Percentiles rank a stretch among this genome's conserved stretches.
Evolutionary conservation across 2,329 filamentous ascomycete species (phyloP).

Genomic region (Monosporascus sp.): DNA sequence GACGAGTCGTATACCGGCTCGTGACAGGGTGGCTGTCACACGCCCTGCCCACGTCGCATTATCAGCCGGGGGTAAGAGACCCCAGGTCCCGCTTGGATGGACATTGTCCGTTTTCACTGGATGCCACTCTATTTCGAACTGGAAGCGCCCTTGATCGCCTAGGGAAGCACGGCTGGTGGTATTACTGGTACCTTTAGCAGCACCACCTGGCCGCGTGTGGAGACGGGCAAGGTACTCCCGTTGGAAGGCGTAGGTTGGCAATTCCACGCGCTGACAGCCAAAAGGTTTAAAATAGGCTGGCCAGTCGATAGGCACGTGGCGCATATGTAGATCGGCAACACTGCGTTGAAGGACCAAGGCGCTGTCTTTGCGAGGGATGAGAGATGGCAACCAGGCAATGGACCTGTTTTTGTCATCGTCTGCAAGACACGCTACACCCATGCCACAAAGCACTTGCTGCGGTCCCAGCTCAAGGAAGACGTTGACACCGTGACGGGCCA

Average conservation of each 20-base stretch:
- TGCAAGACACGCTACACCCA: constrained; percentile 21
- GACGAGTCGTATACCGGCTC: constrained; percentile 7
- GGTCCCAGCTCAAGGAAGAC: constrained; percentile 27
- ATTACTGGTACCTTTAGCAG: too few species aligned
- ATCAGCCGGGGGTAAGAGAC: constrained; percentile 6
- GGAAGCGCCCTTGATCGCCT: constrained; percentile 2
- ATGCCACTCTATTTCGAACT: constrained; percentile 14
- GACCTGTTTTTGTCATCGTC: constrained; percentile 1
- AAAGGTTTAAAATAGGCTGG: constrained; percentile 22
- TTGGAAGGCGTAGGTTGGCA: constrained; percentile 28
- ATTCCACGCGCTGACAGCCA: constrained; percentile 17
- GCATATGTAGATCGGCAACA: constrained; percentile 19
- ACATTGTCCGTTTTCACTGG: constrained; percentile 1
- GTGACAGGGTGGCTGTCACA: constrained; percentile 4
- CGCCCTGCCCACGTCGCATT: constrained; percentile 2
- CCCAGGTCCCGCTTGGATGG: constrained; percentile 9
- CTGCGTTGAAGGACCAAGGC: constrained; percentile 14
- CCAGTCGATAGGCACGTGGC: constrained; percentile 24
- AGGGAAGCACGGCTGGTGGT: neutral
- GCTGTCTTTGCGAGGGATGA: constrained; percentile 10
- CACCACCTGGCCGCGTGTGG: too few species aligned
- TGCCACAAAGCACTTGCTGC: constrained; percentile 19
- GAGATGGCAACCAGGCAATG: constrained; percentile 21
- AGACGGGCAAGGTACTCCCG: constrained; percentile 4
- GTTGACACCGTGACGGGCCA: constrained; percentile 17